These are phyloP conservation scores for Dichotomopilus funicola DNA, from an alignment of 2,329 filamentous ascomycete genomes.

Conservation along the genomic window DNA sequence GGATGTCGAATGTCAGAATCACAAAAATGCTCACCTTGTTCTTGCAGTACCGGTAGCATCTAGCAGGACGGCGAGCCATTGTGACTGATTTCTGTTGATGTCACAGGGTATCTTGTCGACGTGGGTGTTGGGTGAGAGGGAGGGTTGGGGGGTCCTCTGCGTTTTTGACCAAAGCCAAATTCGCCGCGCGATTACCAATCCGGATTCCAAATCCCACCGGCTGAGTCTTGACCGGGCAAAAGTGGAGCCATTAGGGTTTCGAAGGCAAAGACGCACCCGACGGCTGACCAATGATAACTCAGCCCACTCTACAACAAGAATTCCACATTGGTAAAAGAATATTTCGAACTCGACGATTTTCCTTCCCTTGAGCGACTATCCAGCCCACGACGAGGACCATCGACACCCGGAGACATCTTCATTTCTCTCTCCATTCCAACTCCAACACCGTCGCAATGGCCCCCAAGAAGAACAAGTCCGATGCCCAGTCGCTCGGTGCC, in stretches of 20 bases:
- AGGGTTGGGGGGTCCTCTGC: constrained; percentile 25
- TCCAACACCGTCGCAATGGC: constrained; percentile 49
- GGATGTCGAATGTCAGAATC: background rate
- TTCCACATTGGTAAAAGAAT: constrained; percentile 5
- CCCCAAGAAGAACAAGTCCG: constrained; percentile 73
- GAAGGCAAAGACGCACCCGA: constrained; percentile 16
- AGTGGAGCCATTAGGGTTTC: constrained; percentile 35
- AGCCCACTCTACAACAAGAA: constrained; percentile 8
- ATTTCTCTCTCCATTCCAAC: constrained; percentile 11
- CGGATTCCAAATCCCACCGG: constrained; percentile 52
- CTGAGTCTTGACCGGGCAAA: constrained; percentile 12
- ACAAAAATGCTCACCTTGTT: constrained; percentile 73
- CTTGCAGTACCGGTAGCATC: constrained; percentile 99
- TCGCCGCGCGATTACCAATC: constrained; percentile 25
- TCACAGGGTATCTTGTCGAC: constrained; percentile 36
- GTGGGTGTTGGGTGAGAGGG: constrained; percentile 34
- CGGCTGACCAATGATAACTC: constrained; percentile 22
- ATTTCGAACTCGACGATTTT: constrained; percentile 16
- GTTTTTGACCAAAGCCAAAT: constrained; percentile 28
- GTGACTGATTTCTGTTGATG: constrained; percentile 59
- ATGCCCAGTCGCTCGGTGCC: constrained; percentile 63
- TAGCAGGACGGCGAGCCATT: constrained; percentile 98
- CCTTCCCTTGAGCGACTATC: constrained; percentile 12
- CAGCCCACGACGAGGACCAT: constrained; percentile 18
- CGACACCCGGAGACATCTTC: constrained; percentile 15